Conservation (phyloP, 208 protist species). For the Trypanosoma vivax region DNA sequence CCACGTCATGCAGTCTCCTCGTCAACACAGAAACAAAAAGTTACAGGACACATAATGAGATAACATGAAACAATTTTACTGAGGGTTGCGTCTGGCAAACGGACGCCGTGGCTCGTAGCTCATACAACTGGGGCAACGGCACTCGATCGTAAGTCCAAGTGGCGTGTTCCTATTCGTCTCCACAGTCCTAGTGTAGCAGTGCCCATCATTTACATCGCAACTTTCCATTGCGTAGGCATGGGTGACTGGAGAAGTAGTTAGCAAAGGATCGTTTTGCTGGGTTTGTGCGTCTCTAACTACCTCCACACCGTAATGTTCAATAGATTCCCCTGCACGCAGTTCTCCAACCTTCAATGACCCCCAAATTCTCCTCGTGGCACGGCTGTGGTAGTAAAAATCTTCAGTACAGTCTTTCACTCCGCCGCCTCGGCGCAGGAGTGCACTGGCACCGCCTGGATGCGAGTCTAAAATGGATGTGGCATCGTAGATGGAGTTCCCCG, state of each 20-base stretch:
- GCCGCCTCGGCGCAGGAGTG: constrained; percentile 57
- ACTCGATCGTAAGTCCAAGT: constrained; percentile 11
- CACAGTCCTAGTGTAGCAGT: constrained; percentile 23
- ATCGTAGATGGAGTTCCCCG: constrained; percentile 76
- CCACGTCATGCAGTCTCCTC: too few species aligned
- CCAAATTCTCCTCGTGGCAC: constrained; percentile 47
- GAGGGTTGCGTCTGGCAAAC: background rate
- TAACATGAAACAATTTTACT: background rate
- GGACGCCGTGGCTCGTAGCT: background rate
- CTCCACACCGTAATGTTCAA: background rate
- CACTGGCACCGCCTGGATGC: constrained; percentile 62
- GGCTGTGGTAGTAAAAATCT: constrained; percentile 67
- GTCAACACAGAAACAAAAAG: background rate
- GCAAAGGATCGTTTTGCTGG: background rate
- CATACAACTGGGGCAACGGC: constrained; percentile 7
- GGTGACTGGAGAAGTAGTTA: background rate
- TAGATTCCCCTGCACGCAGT: constrained; percentile 21
- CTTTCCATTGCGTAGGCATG: constrained; percentile 6
- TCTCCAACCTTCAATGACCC: constrained; percentile 54
- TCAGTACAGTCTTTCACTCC: constrained; percentile 52
- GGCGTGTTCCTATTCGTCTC: constrained; percentile 21
- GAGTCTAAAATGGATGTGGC: constrained; percentile 48
- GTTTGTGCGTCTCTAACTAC: background rate
- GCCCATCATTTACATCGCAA: constrained; percentile 7
- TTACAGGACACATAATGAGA: background rate